Evolutionary conservation across 805 yeast genomes (phyloP), one percentile per base, ranked within the genome.

Genomic region (Kregervanrija delftensis): DNA sequence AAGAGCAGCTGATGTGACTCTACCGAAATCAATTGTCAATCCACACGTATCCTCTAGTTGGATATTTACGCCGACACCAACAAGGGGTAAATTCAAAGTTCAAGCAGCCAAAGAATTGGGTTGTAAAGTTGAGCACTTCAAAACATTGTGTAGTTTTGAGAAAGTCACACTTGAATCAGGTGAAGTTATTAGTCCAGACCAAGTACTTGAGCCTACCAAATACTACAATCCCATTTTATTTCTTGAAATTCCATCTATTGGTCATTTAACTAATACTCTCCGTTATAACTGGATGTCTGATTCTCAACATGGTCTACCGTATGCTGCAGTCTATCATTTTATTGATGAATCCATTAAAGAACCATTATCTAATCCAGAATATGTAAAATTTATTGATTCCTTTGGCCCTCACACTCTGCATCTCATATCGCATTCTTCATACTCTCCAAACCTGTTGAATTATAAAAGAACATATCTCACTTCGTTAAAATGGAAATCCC

Each of bases 11-110:
- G 54, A 56, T 35, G 37, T 60, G 8, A 42, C 57, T 0, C 44
- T 63, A 35, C 66, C 67, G 3, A 40, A 39, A 5, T 39, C 50
- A 1, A 49, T 60, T n/a, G 14, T 40, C 3, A 59, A 60, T 42
- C 59, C 62, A 8, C 48, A 47, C 45, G 52, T 67, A 8, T 71
- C 93, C 0, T 72, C 88, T 3, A 79, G 74, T 54, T 90, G 83
- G 59, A 70, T 86, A n/a, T 67, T 91, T 6, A 72, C 77, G 28
- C 76, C 86, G 37, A 66, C 75, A 36, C 79, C 89, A 0, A 68
- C 76, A 0, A 69, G 96, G 55, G 98, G 99, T 0, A 83, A 74
- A 56, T 93, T 93, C 57, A 68, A 78, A 46, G 76, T 77, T 0
- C 66, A 69, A 8, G 79, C 72, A 55, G 97, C 98, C 1, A 66